Percentiles rank a stretch among this genome's conserved stretches.
These are phyloP conservation scores for Populus alba DNA, from an alignment of 345 rosid species.

Conservation along the genomic window DNA sequence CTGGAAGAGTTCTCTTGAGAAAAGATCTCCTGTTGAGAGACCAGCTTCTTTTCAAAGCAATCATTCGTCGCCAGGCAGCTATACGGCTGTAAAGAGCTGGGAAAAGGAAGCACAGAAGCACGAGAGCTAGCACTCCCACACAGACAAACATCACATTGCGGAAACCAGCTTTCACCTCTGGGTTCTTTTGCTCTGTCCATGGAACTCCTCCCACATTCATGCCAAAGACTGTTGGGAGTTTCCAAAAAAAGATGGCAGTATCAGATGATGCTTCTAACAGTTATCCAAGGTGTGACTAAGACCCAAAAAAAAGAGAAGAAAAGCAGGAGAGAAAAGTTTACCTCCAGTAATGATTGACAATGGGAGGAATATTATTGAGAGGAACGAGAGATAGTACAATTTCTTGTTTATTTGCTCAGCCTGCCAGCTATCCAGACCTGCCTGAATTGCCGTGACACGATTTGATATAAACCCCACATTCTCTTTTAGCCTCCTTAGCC, in stretches of 20 bases:
- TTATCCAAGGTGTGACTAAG: too few relatives aligned
- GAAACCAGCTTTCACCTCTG: conserved; percentile 63
- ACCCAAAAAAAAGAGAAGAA: not conserved
- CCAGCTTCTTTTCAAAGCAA: conserved; percentile 61
- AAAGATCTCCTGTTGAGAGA: conserved; percentile 67
- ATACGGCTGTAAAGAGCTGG: conserved; percentile 51
- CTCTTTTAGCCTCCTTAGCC: conserved; percentile 84
- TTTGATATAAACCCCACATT: conserved; percentile 90
- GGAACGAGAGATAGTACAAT: conserved; percentile 91
- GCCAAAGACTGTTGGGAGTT: conserved; percentile 62
- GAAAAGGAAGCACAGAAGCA: conserved; percentile 67
- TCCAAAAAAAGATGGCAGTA: not conserved
- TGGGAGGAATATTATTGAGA: conserved; percentile 91
- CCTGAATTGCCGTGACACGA: conserved; percentile 86
- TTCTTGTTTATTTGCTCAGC: conserved; percentile 90
- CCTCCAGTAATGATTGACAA: conserved; percentile 94
- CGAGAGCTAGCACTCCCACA: conserved; percentile 46
- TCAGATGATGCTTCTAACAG: not conserved
- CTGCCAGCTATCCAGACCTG: conserved; percentile 94
- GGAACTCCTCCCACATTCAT: conserved; percentile 99
- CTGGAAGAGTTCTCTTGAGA: conserved; percentile 44
- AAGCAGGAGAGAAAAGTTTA: conserved; percentile 17
- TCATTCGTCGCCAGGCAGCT: conserved; percentile 52
- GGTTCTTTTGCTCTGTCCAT: conserved; percentile 79
- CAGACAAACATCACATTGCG: conserved; percentile 83